phyloP scores from a whole-genome alignment of 208 protist genomes.

The Trichomonas gallinae region DNA sequence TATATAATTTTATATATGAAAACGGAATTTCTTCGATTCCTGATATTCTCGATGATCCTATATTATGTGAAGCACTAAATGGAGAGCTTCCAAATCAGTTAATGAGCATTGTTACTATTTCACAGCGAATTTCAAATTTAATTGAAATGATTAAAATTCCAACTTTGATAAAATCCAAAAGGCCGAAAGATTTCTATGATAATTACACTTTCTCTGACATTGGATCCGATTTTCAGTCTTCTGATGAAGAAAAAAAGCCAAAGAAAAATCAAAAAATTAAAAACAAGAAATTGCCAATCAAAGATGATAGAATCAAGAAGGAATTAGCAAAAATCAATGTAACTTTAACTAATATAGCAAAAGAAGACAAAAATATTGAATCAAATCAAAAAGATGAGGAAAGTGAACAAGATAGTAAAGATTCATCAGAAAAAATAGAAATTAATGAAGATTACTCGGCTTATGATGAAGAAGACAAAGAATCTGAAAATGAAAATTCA shows the following conservation, averaged over 20 bases:
- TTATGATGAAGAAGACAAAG: no score
- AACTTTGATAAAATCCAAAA: background rate
- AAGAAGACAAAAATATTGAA: no score
- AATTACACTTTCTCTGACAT: background rate
- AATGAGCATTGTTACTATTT: background rate
- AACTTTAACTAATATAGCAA: no score
- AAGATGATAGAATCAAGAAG: no score
- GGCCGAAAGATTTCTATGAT: background rate
- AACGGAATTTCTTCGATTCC: background rate
- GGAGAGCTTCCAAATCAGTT: background rate
- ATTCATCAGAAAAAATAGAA: no score
- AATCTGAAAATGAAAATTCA: no score
- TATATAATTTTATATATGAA: background rate
- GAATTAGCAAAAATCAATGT: no score
- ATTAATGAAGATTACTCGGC: no score
- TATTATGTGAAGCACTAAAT: background rate
- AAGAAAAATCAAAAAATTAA: background rate
- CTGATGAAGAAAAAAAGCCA: background rate
- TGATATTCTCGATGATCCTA: background rate
- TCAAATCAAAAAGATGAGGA: no score
- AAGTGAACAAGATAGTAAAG: no score
- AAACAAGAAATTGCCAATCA: no score
- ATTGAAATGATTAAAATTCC: background rate
- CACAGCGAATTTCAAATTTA: background rate
- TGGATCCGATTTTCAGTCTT: background rate